Evolutionary conservation across 139 green algal species (phyloP).

Genomic region (Tetratostichococcus sp.): DNA sequence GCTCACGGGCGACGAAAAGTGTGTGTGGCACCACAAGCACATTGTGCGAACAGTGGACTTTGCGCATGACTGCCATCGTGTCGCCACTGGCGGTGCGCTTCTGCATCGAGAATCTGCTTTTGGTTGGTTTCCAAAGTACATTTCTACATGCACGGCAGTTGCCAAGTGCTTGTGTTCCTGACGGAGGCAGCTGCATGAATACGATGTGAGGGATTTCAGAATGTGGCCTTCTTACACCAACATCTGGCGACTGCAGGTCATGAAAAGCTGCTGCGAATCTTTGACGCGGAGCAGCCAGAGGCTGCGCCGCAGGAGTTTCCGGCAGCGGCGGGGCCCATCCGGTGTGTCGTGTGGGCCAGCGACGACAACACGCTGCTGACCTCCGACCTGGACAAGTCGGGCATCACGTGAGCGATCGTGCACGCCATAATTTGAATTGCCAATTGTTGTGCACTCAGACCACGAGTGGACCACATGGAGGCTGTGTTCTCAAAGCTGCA

Average conservation of each 20-base stretch:
- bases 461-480: no score
- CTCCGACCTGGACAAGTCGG: constrained; percentile 45
- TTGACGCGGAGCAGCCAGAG: constrained; percentile 72
- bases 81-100: constrained; percentile 64
- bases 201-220: no score
- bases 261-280: constrained; percentile 92
- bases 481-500: no score
- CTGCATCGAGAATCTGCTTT: not conserved
- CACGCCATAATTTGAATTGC: no score
- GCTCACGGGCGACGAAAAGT: constrained; percentile 80
- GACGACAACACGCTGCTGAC: constrained; percentile 76
- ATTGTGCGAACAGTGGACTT: constrained; percentile 90
- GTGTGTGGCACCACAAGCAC: constrained; percentile 76
- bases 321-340: constrained; percentile 44
- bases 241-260: no score
- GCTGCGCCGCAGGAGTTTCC: constrained; percentile 53
- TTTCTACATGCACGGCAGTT: no score
- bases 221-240: no score
- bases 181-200: no score
- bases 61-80: constrained; percentile 33
- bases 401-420: constrained; percentile 43
- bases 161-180: no score
- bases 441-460: no score
- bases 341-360: constrained; percentile 55
- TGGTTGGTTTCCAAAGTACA: no score